A percentile compares a stretch with the other conserved stretches of the same genome.
Evolutionary conservation across 163 green algal genomes (phyloP).

Genomic region (Coccomyxa subellipsoidea): DNA sequence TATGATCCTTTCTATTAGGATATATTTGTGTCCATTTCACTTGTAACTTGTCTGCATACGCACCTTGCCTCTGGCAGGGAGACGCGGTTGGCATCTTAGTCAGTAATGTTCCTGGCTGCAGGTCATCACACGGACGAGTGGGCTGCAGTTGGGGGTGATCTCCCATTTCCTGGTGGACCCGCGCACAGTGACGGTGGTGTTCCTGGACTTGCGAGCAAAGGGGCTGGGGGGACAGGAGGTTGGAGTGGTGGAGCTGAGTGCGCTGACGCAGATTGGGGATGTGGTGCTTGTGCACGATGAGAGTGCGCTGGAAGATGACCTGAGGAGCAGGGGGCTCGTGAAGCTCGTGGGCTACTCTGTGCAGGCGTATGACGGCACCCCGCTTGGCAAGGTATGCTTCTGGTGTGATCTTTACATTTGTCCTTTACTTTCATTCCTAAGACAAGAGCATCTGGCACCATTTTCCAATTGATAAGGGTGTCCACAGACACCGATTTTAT

Average conservation of each 20-base stretch:
- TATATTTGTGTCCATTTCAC: too few relatives aligned
- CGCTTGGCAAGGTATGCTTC: slow-evolving; percentile 7
- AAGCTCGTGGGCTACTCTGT: not conserved
- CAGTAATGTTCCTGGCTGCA: too few relatives aligned
- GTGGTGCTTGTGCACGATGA: slow-evolving; percentile 8
- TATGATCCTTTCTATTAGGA: not conserved
- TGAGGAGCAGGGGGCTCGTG: not conserved
- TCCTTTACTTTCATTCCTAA: too few relatives aligned
- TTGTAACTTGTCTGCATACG: too few relatives aligned
- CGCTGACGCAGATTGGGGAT: slow-evolving; percentile 4
- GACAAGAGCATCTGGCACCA: too few relatives aligned
- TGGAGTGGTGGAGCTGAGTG: not conserved
- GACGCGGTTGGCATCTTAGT: too few relatives aligned
- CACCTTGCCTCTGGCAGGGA: too few relatives aligned
- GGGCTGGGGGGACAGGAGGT: not conserved
- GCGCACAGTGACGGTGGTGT: not conserved
- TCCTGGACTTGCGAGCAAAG: not conserved
- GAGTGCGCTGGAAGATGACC: not conserved
- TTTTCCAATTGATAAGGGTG: not conserved
- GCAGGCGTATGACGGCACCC: not conserved
- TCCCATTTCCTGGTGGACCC: slow-evolving; percentile 4
- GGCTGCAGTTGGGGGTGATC: not conserved
- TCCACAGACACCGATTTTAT: not conserved
- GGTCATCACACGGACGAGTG: slow-evolving; percentile 5
- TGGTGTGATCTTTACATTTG: not conserved